Base-by-base conservation (phyloP, 2,329 filamentous ascomycete genomes). In the Venturia effusa region DNA sequence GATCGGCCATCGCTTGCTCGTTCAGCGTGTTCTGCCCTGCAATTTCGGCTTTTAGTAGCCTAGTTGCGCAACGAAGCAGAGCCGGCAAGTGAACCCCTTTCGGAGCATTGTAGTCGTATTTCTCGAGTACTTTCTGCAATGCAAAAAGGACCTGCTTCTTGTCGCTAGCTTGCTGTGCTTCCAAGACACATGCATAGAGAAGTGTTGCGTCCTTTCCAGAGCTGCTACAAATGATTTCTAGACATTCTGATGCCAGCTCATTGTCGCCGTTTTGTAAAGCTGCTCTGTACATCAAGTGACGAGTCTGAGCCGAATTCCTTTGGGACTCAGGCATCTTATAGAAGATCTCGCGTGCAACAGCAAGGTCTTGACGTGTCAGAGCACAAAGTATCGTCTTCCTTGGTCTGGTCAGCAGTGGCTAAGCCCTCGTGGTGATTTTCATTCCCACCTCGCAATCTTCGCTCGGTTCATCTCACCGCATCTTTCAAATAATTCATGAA, bases 101-200 rank as follows among this genome's bases (percentile, higher is more conserved):
- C 1, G 82, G 76, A 5, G 76, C 72, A 57, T 70, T 74, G 61
- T 79, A 77, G 30, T 84, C 77, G 65, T 81, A 80, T 62, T 80
- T 83, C 34, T 84, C 79, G 17, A 88, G 75, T 1, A 91, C 77
- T 65, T 81, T 78, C 67, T 84, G 83, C 59, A 92, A 72, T 13
- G 83, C 82, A 37, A 78, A 72, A 15, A 87, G 75, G 1, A 86
- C 83, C 67, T 87, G 84, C 0, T 77, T 67, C 61, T 82, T 85
- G 66, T 90, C 83, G 0, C 85, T 84, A 0, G 78, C 77, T 66
- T 84, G 79, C 61, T 92, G 86, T 2, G 90, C 88, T 72, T 95
- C 90, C 34, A 90, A 77, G 27, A 90, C 84, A 69, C 92, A 96
- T 0, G 90, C 89, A 67, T 92, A 91, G 0, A 97, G 78, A 54